phyloP scores from a whole-genome alignment of 2,329 filamentous ascomycete genomes.

The Coniochaeta hoffmannii region DNA sequence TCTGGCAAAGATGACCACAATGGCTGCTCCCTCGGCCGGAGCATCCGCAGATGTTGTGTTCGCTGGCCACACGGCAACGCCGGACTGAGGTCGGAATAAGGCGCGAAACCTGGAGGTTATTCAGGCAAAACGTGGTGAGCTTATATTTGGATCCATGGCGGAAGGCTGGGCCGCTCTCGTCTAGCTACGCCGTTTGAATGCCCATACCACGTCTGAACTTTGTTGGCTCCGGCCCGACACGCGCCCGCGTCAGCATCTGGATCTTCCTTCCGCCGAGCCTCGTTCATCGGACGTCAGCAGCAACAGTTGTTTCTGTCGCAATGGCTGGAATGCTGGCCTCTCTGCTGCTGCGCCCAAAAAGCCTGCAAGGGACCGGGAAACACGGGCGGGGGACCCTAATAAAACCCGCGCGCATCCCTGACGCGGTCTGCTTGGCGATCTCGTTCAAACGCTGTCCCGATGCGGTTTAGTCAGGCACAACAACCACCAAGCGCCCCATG shows the following conservation, averaged over 20 bases:
- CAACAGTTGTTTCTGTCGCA: neutral
- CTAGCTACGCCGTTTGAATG: too few relatives aligned
- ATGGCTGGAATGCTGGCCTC: neutral
- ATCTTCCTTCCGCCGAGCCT: neutral
- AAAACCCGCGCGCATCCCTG: neutral
- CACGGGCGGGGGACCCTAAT: neutral
- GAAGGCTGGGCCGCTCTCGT: too few relatives aligned
- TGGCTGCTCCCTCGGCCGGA: neutral
- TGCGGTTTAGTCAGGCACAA: neutral
- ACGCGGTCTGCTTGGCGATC: neutral
- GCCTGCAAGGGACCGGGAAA: neutral
- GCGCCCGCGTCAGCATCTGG: neutral
- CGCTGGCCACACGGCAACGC: neutral
- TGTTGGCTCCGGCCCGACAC: too few relatives aligned
- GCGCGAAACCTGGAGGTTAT: neutral
- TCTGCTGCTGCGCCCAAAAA: neutral
- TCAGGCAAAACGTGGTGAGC: neutral
- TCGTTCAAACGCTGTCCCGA: neutral
- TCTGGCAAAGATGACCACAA: neutral
- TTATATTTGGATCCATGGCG: neutral
- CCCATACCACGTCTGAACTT: too few relatives aligned
- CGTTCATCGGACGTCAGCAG: neutral
- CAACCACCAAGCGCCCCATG: neutral
- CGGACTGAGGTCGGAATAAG: neutral
- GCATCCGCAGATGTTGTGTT: neutral